Base-by-base conservation (phyloP, 345 rosid species). In the Dipteronia sinensis region DNA sequence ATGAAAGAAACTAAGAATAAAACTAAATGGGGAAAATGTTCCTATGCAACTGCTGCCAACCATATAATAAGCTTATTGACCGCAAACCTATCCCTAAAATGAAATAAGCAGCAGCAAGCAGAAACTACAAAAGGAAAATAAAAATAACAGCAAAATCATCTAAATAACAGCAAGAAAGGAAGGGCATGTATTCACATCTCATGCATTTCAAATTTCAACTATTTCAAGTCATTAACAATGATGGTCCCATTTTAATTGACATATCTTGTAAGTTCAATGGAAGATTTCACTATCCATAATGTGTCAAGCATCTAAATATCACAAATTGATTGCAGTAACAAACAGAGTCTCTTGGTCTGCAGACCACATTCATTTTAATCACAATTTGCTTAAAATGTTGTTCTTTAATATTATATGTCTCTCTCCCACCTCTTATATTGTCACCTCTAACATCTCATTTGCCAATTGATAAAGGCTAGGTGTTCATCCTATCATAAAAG, bases 91-190 rank as follows among this genome's bases (percentile, higher is more conserved):
- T 11, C 46, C 69, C 27, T 17, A 12, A 42, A 77, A 69, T 27
- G 23, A 55, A 58, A 77, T 61, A 59, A 25, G 44, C 42, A 38
- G 2, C 76, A 65, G 58, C 64, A 67, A 63, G 19, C 7, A 67
- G 16, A 67, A 20, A 34, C 13, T 49, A 65, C 11, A 7, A 6
- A 13, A 49, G 59, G 61, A 31, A 47, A 65, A 69, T 7, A 47
- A 49, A 47, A 6, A 51, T 15, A 51, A 49, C 31, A 69, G 17
- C 31, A 42, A 67, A 67, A 67, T 4, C 25, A 44, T 20, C 53
- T 10, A 42, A 67, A 67, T 44, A 19, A 5, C 69, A 31, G 38
- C 8, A 22, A 62, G 7, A 62, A 25, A 1, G 10, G 13, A 69
- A 69, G 19, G 72, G 15, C 19, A 23, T 22, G 17, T 12, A 40